Base-by-base conservation (phyloP, 805 yeast species). In the Hemisphaericaspora nanyangensis region DNA sequence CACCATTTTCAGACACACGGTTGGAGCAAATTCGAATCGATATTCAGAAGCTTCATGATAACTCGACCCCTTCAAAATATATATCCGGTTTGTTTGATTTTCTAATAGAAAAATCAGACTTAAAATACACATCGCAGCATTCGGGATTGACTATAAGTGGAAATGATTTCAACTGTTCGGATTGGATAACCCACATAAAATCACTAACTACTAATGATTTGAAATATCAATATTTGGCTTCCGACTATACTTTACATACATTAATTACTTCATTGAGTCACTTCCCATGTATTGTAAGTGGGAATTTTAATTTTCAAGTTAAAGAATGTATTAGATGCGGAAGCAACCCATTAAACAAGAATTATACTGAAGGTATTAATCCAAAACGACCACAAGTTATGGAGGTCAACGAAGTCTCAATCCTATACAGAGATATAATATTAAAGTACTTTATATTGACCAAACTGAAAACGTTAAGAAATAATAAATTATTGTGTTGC, bases 241-340 rank as follows among this genome's bases (percentile, higher is more conserved):
- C 37, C 17, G 33, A 33, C 13, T 31, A 40, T 6, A 39, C 54
- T 6, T 38, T 55, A 16, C 55, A 58, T 39, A 48, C 70, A 0
- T 40, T 68, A 4, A 51, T 73, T 8, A 60, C 69, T 10, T 58
- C 73, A 1, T 39, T 76, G 19, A 71, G 75, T 7, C 51, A 60
- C 31, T 62, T 65, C 35, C 65, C 74, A 4, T 75, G 80, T 48
- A 33, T 72, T n/a, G 35, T 63, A 1, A 55, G 58, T 18, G 58
- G 53, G 2, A 71, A 72, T 40, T 69, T 46, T 39, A 59, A 71
- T 41, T 51, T 48, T 27, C 40, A 44, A 6, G 37, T 56, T 0
- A 45, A 46, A 3, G 56, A 56, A 15, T 76, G 82, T 46, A 38
- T 38, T 7, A 46, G 48, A 10, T 75, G 80, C 55, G 70, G 68